Base-by-base conservation (phyloP, 192 early-diverging fungal genomes). In the Coemansia umbellata region DNA sequence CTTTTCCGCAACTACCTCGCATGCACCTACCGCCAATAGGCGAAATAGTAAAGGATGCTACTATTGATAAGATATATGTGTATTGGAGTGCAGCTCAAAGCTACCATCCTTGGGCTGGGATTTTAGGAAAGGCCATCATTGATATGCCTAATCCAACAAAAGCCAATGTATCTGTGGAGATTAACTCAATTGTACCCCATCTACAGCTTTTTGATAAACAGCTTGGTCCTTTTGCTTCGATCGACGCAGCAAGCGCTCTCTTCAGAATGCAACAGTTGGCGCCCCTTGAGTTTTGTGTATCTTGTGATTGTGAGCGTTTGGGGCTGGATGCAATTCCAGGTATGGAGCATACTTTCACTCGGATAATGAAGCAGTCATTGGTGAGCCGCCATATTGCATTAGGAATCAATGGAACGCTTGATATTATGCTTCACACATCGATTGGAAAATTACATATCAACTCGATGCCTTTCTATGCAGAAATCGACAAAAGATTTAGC, bases 61-160 rank as follows among this genome's bases (percentile, higher is more conserved):
- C 49, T n/a, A 49, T 63, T 9, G 55, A 60, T 27, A 50, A 50
- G 24, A n/a, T 72, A 10, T 72, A 64, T 30, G 69, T 58, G 10
- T 60, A 57, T 50, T 72, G 69, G 69, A 64, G 60, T 36, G 57
- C 69, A 7, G 19, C 54, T 32, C 53, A 60, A 33, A 63, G 62
- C 48, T 72, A 55, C 40, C 55, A 57, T 14, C 69, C 69, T 3
- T 64, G 69, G 53, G 39, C 44, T 8, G 58, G 56, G 19, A 14
- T 72, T 1, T 64, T 62, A 10, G 69, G 56, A 24, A 62, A 51
- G 22, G 45, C 58, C 4, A 32, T 24, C 0, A 33, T 72, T 26
- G 31, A 58, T 22, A 35, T 72, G 24, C 69, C 69, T 1, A 72
- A 72, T 13, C 37, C 41, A 28, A 44, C 61, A 5, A 53, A 28